Evolutionary conservation across 2,329 filamentous ascomycete genomes (phyloP).

Genomic region (Colletotrichum siamense): DNA sequence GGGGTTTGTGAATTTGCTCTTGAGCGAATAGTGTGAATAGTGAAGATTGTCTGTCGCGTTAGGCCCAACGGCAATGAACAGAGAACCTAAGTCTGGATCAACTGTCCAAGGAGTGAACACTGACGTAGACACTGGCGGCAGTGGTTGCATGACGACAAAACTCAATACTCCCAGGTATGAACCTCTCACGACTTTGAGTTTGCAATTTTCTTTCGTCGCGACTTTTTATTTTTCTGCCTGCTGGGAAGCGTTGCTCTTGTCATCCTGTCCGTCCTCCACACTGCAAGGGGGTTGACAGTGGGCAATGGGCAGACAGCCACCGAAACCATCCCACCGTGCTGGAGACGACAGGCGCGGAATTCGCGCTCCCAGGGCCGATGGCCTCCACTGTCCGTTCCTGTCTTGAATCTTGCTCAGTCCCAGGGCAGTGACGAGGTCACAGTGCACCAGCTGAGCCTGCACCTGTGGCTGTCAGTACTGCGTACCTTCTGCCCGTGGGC

Average conservation of each 20-base stretch:
- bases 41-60: neutral
- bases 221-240: neutral
- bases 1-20: neutral
- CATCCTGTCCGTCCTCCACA: neutral
- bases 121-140: neutral
- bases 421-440: neutral
- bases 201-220: neutral
- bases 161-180: neutral
- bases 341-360: neutral
- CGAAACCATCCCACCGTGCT: conserved; percentile 2
- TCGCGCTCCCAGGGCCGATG: neutral
- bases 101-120: neutral
- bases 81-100: neutral
- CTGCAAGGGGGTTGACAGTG: conserved; percentile 1
- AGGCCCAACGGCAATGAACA: neutral
- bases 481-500: neutral
- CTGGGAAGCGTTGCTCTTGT: neutral
- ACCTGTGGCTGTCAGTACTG: neutral
- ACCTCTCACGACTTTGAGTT: neutral
- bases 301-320: conserved; percentile 9
- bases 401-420: neutral
- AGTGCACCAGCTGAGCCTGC: neutral
- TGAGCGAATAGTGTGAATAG: neutral
- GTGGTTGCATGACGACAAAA: neutral
- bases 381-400: neutral